Evolutionary conservation across 2,329 filamentous ascomycete species (phyloP).

Genomic region (Sordariomycetes sp.): DNA sequence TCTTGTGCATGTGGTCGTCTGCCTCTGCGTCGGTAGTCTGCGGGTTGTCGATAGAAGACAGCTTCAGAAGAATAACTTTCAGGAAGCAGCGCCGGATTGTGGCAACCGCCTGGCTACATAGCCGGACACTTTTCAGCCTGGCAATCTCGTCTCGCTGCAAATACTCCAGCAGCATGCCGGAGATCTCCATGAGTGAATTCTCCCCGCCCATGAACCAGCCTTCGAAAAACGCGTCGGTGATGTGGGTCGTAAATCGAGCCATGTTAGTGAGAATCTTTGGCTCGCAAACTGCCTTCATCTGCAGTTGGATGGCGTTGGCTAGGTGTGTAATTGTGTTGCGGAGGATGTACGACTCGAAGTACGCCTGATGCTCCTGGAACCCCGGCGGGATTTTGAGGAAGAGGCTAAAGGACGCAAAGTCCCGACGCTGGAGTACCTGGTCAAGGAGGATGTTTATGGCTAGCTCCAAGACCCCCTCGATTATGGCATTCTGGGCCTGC

Average conservation of each 20-base stretch:
- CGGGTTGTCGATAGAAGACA: constrained; percentile 72
- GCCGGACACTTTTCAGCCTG: constrained; percentile 72
- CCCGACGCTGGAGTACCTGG: constrained; percentile 75
- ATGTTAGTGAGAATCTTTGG: constrained; percentile 81
- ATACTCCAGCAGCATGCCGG: constrained; percentile 77
- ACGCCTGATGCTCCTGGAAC: constrained; percentile 88
- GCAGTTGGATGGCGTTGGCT: constrained; percentile 56
- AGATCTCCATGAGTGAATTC: constrained; percentile 73
- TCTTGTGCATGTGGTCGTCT: constrained; percentile 50
- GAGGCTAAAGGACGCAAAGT: constrained; percentile 79
- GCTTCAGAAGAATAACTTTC: constrained; percentile 64
- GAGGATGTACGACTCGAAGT: constrained; percentile 86
- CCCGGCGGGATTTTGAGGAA: constrained; percentile 85
- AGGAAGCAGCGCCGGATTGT: constrained; percentile 70
- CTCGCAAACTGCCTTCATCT: constrained; percentile 65
- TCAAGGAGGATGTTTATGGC: constrained; percentile 74
- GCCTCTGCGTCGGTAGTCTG: constrained; percentile 49
- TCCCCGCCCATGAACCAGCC: constrained; percentile 93
- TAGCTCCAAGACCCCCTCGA: constrained; percentile 69
- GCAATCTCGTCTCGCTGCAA: constrained; percentile 77
- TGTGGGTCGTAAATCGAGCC: constrained; percentile 66
- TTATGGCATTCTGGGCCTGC: constrained; percentile 55
- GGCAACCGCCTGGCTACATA: constrained; percentile 75
- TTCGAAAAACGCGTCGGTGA: constrained; percentile 86
- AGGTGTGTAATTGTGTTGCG: constrained; percentile 64